Conservation (phyloP, 2,329 filamentous ascomycete species). For the Aspergillus spinulosporus region DNA sequence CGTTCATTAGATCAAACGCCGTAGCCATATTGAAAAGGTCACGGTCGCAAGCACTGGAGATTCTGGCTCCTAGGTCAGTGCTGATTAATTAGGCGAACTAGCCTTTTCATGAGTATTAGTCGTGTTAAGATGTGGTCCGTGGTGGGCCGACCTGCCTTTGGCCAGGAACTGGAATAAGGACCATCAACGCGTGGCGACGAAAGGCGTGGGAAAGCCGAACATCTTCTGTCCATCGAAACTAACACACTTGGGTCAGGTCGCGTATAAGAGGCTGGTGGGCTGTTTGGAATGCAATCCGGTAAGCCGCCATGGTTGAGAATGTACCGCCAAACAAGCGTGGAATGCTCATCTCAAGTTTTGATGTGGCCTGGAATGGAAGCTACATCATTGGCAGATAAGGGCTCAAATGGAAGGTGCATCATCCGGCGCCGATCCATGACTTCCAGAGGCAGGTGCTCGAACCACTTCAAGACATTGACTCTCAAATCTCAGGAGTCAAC, state of each 20-base stretch:
- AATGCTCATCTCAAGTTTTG: conserved; percentile 18
- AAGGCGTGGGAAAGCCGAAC: background rate
- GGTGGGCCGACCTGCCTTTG: background rate
- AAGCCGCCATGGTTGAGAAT: conserved; percentile 25
- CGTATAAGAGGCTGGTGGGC: conserved; percentile 18
- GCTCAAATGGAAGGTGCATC: conserved; percentile 3
- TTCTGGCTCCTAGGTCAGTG: conserved; percentile 23
- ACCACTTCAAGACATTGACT: background rate
- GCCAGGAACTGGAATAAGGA: conserved; percentile 1
- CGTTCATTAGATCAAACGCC: conserved; percentile 29
- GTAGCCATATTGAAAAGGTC: conserved; percentile 29
- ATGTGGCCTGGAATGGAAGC: conserved; percentile 24
- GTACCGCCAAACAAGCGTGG: conserved; percentile 19
- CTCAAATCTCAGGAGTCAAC: background rate
- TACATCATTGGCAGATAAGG: conserved; percentile 6
- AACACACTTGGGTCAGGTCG: conserved; percentile 8
- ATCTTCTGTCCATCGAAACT: background rate
- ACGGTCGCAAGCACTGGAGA: conserved; percentile 2
- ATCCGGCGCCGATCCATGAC: background rate
- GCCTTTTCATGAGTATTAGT: conserved; percentile 14
- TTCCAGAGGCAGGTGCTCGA: background rate
- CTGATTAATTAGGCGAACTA: conserved; percentile 10
- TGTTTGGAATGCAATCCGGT: conserved; percentile 23
- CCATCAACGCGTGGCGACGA: background rate
- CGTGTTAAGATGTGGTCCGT: background rate